Percentiles rank a stretch among this genome's conserved stretches.
phyloP scores from a whole-genome alignment of 371 early-diverging fungal genomes.

The Mortierella sp. region DNA sequence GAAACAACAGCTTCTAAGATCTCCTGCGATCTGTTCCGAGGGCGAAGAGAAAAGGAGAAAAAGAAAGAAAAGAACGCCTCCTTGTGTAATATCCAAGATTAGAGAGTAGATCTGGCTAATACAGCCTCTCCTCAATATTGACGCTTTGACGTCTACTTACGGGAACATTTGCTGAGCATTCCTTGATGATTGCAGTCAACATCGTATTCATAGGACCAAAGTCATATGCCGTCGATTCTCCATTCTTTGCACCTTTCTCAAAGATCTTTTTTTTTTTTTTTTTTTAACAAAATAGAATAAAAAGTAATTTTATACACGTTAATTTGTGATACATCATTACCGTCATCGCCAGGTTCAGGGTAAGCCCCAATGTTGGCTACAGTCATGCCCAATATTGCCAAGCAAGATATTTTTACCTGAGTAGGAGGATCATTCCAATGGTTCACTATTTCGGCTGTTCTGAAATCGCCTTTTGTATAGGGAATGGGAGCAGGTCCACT shows the following conservation, averaged over 20 bases:
- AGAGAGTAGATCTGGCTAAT: no score
- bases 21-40: not conserved
- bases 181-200: slow-evolving; percentile 32
- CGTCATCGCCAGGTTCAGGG: not conserved
- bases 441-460: slow-evolving; percentile 60
- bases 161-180: slow-evolving; percentile 38
- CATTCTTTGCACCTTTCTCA: slow-evolving; percentile 23
- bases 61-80: no score
- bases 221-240: slow-evolving; percentile 25
- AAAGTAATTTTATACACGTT: not conserved
- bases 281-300: not conserved
- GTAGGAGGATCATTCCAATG: slow-evolving; percentile 69
- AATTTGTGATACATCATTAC: slow-evolving; percentile 1
- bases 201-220: slow-evolving; percentile 40
- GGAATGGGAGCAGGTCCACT: slow-evolving; percentile 29
- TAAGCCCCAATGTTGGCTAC: not conserved
- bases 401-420: slow-evolving; percentile 43
- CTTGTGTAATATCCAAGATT: no score
- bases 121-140: not conserved
- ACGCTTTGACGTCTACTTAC: slow-evolving; percentile 28
- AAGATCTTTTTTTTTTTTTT: no score
- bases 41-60: not conserved
- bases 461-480: slow-evolving; percentile 58
- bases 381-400: not conserved
- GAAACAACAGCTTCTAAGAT: not conserved